Evolutionary conservation across 495 filamentous ascomycete species (phyloP), one percentile per base, ranked within the genome.

Genomic region (Aspergillus cavernicola): DNA sequence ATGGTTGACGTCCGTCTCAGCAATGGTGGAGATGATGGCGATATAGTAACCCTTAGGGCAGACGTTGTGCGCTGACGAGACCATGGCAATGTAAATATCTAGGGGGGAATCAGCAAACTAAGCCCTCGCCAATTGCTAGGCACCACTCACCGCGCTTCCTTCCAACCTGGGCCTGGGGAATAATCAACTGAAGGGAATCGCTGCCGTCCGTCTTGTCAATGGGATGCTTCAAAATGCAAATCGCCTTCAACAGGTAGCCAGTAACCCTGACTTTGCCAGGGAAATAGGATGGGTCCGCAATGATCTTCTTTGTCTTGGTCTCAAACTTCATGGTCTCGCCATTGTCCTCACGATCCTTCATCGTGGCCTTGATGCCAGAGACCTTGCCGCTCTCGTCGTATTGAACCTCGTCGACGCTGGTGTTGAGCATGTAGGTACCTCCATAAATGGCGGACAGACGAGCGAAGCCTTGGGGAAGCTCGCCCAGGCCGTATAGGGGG

Each of bases 21-120:
- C 89, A 59, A 99, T 96, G 52, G 95, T 99, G 43, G 90, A 95
- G 47, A 99, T 91, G 60, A 96, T 97, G 55, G 93, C 95, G 60
- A 99, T 90, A 76, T 95, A 97, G 81, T 97, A 97, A 36, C 92
- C 93, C 80, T 96, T 96, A 50, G 95, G 93, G 76, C 95, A 97
- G 61, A 97, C 95, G 66, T 95, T 97, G 78, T 97, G 95, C 8
- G 92, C 89, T 23, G 90, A 88, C 7, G 91, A 96, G 57, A 99
- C 92, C 65, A 93, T 84, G 41, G 95, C 92, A 66, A 99, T 90
- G 77, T 99, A 99, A 69, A 99, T 95, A 71, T 99, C 91, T 93
- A 59, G 1, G 36, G 24, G 24, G 1, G 13, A 10, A 56, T 75
- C 16, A 38, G 35, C 3, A n/a, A 9, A 9, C 24, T 16, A n/a